Evolutionary conservation across 2,329 filamentous ascomycete species (phyloP).

Genomic region (Aspergillus phoenicis): DNA sequence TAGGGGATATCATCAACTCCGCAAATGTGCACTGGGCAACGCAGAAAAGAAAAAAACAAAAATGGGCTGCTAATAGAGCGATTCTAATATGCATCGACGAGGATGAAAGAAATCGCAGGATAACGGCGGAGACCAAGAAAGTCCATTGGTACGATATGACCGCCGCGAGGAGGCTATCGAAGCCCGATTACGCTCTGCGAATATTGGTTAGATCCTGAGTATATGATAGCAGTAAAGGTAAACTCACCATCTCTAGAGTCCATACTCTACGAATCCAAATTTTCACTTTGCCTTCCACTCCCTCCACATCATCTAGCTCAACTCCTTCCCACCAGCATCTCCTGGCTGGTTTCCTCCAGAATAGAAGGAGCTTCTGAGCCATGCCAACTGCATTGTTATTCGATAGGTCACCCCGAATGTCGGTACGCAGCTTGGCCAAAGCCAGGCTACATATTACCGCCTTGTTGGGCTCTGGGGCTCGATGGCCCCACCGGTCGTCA

Average conservation of each 20-base stretch:
- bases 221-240: not conserved
- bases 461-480: constrained; percentile 97
- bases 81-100: constrained; percentile 17
- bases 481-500: constrained; percentile 92
- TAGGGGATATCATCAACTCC: constrained; percentile 29
- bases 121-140: constrained; percentile 21
- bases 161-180: constrained; percentile 47
- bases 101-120: constrained; percentile 16
- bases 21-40: constrained; percentile 20
- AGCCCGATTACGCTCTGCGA: constrained; percentile 79
- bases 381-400: constrained; percentile 84
- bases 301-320: constrained; percentile 84
- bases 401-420: constrained; percentile 75
- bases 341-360: constrained; percentile 95
- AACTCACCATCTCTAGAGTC: constrained; percentile 87
- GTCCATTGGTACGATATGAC: constrained; percentile 22
- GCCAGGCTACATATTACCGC: constrained; percentile 97
- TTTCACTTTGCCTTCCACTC: constrained; percentile 88
- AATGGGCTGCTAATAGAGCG: constrained; percentile 14
- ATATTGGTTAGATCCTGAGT: constrained; percentile 21
- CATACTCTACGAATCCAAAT: constrained; percentile 98
- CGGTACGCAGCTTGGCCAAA: constrained; percentile 86
- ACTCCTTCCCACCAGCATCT: constrained; percentile 99
- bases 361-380: constrained; percentile 95
- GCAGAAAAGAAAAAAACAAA: constrained; percentile 18